Conservation (phyloP, 345 rosid genomes). For the Eucalyptus tenuipes region DNA sequence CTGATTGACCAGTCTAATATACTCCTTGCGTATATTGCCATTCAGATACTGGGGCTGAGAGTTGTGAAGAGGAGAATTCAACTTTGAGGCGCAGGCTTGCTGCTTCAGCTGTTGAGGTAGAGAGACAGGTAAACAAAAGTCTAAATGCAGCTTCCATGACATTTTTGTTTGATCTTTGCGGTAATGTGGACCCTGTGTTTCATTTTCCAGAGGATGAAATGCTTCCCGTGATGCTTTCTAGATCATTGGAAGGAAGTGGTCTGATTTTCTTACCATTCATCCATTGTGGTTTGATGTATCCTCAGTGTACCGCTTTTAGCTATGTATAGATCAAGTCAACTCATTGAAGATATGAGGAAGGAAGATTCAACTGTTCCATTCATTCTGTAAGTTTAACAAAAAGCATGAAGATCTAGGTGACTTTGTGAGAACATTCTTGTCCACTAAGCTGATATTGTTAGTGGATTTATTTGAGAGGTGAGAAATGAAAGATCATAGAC, state of each 20-base stretch:
- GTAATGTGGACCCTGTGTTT: not conserved
- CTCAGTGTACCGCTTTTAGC: not conserved
- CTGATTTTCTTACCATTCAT: not conserved
- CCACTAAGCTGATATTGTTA: not conserved
- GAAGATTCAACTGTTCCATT: not conserved
- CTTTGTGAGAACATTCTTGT: not conserved
- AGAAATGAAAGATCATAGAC: not conserved
- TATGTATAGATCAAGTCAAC: not conserved
- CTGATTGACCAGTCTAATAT: not conserved
- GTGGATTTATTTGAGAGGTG: not conserved
- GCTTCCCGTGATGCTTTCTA: constrained; percentile 57
- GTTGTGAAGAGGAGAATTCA: constrained; percentile 55
- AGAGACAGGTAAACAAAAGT: constrained; percentile 66
- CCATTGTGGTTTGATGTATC: not conserved
- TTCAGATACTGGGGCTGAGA: constrained; percentile 65
- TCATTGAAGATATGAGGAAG: not conserved
- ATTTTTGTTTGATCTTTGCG: not conserved
- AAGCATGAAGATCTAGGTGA: not conserved
- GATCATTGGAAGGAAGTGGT: not conserved
- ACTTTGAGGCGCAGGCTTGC: constrained; percentile 59
- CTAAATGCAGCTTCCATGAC: not conserved
- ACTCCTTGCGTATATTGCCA: not conserved
- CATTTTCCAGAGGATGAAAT: constrained; percentile 81
- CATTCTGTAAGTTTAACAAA: not conserved
- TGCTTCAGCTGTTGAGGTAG: constrained; percentile 77